Evolutionary conservation across 345 rosid genomes (phyloP).

Genomic region (Acer yangbiense): DNA sequence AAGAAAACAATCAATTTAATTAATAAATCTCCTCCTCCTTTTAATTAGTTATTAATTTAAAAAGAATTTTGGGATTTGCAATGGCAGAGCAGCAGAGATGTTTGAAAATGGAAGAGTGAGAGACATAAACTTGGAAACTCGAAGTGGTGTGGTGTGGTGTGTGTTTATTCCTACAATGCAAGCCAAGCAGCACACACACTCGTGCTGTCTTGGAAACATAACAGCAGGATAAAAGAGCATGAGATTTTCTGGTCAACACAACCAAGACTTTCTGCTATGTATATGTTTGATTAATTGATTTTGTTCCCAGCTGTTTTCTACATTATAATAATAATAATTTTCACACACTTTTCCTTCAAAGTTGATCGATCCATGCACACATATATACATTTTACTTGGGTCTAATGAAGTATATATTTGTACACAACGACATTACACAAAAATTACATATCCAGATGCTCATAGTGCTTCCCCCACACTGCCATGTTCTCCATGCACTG

Average conservation of each 20-base stretch:
- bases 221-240: background rate
- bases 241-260: slow-evolving; percentile 28
- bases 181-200: slow-evolving; percentile 22
- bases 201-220: slow-evolving; percentile 55
- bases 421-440: background rate
- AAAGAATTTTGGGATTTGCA: slow-evolving; percentile 33
- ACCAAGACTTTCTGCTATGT: slow-evolving; percentile 12
- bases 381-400: background rate
- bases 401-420: background rate
- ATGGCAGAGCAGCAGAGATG: slow-evolving; percentile 31
- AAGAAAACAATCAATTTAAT: too few species aligned
- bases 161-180: slow-evolving; percentile 16
- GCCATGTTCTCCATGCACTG: slow-evolving; percentile 30
- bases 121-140: slow-evolving; percentile 38
- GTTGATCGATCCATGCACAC: background rate
- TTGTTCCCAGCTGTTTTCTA: background rate
- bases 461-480: slow-evolving; percentile 40
- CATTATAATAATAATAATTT: too few species aligned
- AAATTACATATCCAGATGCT: slow-evolving; percentile 34
- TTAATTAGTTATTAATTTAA: background rate
- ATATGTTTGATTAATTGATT: slow-evolving; percentile 7
- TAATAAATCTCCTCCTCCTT: background rate
- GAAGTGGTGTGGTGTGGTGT: slow-evolving; percentile 20
- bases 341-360: background rate
- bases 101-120: slow-evolving; percentile 33